Evolutionary conservation across 2,329 filamentous ascomycete genomes (phyloP), one percentile per base, ranked within the genome.

Genomic region (Gnomoniopsis smithogilvyi): DNA sequence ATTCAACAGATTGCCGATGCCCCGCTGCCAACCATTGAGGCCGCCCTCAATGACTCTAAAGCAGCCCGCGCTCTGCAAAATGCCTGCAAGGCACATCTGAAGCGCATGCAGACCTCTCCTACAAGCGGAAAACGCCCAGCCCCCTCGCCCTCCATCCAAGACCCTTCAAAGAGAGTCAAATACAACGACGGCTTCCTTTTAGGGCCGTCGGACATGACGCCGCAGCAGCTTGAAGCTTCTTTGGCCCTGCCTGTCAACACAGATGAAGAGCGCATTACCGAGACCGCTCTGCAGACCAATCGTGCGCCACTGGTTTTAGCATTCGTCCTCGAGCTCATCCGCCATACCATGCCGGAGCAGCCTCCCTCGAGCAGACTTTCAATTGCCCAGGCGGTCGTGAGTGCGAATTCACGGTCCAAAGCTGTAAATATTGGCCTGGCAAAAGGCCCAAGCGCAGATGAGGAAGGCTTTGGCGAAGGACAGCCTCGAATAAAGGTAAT

Each of bases 271-370:
- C 73, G 79, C 8, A 83, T 96, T 4, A 76, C 78, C 15, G 71
- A 74, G 2, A 83, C 83, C 1, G 75, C 78, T 0, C 65, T 96
- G 1, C 76, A 87, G 62, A 95, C 91, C 0, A 96, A 96, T 67
- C 81, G 92, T 43, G 92, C 92, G 2, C 92, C 92, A 1, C 75
- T 96, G 1, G 86, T 96, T 1, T 79, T 96, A 6, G 91, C 91
- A 0, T 96, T 96, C 72, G 86, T 89, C 1, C 83, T 92, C 15
- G 83, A 86, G 61, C 70, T 94, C 51, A 70, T 96, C 50, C 87
- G 89, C 49, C 87, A 89, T 68, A 96, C 91, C 0, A 94, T 93
- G 88, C 90, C 92, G 0, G 87, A 90, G 64, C 92, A 96, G 69
- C 92, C 92, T 3, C 79, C 88, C 3, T 95, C 90, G n/a, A 94